Conservation (phyloP, 805 yeast species). For the Teunomyces pallodes region DNA sequence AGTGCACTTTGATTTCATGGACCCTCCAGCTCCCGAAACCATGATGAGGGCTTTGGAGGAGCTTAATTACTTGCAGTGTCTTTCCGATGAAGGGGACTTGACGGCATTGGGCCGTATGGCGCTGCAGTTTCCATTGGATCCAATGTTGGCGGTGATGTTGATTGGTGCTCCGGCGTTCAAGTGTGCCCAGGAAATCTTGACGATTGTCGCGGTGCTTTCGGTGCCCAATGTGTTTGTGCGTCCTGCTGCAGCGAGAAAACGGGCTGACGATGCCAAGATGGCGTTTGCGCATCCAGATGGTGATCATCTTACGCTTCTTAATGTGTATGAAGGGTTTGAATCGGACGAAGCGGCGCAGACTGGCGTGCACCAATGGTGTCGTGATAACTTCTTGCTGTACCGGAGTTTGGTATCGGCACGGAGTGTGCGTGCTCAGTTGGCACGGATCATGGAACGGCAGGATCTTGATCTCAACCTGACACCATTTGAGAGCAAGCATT, state of each 20-base stretch:
- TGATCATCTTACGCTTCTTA: constrained; percentile 87
- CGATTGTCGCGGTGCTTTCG: constrained; percentile 85
- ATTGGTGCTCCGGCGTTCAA: constrained; percentile 82
- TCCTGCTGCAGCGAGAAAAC: constrained; percentile 81
- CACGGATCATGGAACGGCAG: constrained; percentile 76
- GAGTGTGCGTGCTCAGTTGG: constrained; percentile 80
- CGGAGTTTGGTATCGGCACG: constrained; percentile 85
- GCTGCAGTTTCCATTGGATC: constrained; percentile 92
- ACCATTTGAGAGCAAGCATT: constrained; percentile 53
- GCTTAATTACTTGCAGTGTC: constrained; percentile 82
- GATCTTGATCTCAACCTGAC: constrained; percentile 73
- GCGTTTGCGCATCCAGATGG: constrained; percentile 91
- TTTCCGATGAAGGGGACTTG: constrained; percentile 87
- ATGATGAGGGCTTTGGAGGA: constrained; percentile 99
- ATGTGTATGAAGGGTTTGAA: constrained; percentile 82
- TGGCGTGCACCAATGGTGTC: constrained; percentile 82
- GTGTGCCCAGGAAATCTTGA: constrained; percentile 85
- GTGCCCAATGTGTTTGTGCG: constrained; percentile 95
- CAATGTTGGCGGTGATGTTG: constrained; percentile 89
- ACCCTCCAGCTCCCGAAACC: constrained; percentile 99
- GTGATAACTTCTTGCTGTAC: constrained; percentile 80
- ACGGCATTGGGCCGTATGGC: constrained; percentile 89
- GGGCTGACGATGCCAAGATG: constrained; percentile 88
- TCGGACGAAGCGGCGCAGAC: constrained; percentile 66
- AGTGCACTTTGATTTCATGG: constrained; percentile 98